A percentile compares a stretch with the other conserved stretches of the same genome.
Conservation (phyloP, 1,284 basidiomycete genomes). For the Malassezia caprae region DNA sequence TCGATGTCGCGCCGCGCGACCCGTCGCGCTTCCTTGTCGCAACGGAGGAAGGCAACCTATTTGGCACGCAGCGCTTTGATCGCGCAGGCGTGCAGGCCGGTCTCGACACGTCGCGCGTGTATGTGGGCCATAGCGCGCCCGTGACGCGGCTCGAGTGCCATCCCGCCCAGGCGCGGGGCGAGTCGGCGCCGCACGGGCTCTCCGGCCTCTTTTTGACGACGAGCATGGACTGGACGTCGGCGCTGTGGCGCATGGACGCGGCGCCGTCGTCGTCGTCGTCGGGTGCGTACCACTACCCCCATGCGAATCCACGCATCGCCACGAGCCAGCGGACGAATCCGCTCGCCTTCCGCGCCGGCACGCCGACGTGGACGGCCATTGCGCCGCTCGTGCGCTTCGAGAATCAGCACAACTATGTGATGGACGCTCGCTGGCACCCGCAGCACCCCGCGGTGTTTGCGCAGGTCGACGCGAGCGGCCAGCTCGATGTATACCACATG, state of each 20-base stretch:
- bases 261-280: neutral
- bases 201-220: constrained; percentile 75
- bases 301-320: constrained; percentile 16
- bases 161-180: constrained; percentile 54
- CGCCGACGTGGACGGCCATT: constrained; percentile 6
- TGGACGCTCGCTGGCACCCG: constrained; percentile 95
- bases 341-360: constrained; percentile 11
- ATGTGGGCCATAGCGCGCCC: constrained; percentile 81
- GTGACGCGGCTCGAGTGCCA: constrained; percentile 91
- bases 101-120: constrained; percentile 77
- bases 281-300: constrained; percentile 10
- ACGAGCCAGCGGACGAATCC: constrained; percentile 17
- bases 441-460: constrained; percentile 87
- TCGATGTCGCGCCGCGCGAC: constrained; percentile 89
- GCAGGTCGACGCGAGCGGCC: constrained; percentile 82
- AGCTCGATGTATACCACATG: constrained; percentile 92
- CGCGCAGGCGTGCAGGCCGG: constrained; percentile 92
- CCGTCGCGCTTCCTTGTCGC: constrained; percentile 92
- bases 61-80: constrained; percentile 89
- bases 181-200: constrained; percentile 61
- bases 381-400: constrained; percentile 15
- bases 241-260: constrained; percentile 29
- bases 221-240: constrained; percentile 42
- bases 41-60: constrained; percentile 92
- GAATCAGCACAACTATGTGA: constrained; percentile 60